A percentile compares a stretch with the other conserved stretches of the same genome.
These are phyloP conservation scores for Lachancea cidri DNA, from an alignment of 805 yeast species.

Conservation along the genomic window DNA sequence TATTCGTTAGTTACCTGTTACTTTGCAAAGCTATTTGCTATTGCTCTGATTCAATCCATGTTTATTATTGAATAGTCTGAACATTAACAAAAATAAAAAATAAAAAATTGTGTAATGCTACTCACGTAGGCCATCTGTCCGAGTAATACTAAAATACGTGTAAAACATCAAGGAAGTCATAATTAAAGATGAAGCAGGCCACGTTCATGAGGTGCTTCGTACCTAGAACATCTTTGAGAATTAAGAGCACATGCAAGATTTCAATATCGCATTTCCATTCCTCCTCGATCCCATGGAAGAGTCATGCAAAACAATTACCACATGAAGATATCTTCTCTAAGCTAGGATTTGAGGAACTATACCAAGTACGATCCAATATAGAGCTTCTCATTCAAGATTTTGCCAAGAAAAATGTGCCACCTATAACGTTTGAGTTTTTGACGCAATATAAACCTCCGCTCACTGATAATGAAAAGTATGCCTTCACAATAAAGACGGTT, in stretches of 20 bases:
- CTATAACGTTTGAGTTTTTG: conserved; percentile 47
- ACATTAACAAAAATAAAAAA: too few relatives aligned
- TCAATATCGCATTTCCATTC: not conserved
- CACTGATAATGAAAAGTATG: conserved; percentile 28
- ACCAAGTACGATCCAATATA: conserved; percentile 51
- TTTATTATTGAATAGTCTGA: too few relatives aligned
- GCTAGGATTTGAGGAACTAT: conserved; percentile 44
- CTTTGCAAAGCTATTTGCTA: too few relatives aligned
- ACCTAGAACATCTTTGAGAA: too few relatives aligned
- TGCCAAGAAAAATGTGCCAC: conserved; percentile 48
- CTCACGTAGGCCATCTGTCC: not conserved
- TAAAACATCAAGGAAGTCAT: not conserved
- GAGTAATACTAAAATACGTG: not conserved
- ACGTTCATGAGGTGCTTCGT: too few relatives aligned
- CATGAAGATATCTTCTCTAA: conserved; percentile 10
- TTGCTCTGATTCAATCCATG: too few relatives aligned
- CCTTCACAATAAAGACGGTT: conserved; percentile 50
- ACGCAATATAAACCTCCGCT: conserved; percentile 37
- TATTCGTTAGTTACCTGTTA: too few relatives aligned
- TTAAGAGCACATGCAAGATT: not conserved
- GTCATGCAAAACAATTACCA: not conserved
- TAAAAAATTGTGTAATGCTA: not conserved
- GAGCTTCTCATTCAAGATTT: conserved; percentile 56
- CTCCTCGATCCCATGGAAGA: not conserved
- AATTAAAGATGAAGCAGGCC: too few relatives aligned